Evolutionary conservation across 495 filamentous ascomycete genomes (phyloP).

Genomic region (Talaromyces liani): DNA sequence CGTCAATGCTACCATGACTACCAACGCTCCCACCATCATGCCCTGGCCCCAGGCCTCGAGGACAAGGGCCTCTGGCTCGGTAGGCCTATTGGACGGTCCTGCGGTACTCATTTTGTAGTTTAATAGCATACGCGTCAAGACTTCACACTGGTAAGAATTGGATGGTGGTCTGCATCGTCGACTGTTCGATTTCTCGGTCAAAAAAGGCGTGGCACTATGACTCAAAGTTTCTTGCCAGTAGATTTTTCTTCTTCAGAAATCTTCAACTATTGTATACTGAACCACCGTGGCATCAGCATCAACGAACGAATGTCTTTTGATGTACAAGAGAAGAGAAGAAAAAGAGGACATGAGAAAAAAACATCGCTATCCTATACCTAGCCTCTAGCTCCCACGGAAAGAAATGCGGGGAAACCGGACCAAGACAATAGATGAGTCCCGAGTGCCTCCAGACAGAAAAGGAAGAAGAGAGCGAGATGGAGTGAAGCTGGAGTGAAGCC

Average conservation of each 20-base stretch:
- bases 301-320: background rate
- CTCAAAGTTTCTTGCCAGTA: background rate
- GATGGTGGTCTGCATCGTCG: background rate
- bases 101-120: background rate
- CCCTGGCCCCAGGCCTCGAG: constrained; percentile 44
- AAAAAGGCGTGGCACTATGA: background rate
- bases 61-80: constrained; percentile 27
- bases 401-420: background rate
- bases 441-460: background rate
- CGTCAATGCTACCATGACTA: constrained; percentile 38
- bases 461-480: background rate
- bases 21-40: constrained; percentile 35
- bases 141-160: background rate
- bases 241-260: background rate
- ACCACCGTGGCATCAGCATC: background rate
- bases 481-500: no score
- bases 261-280: background rate
- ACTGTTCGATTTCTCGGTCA: background rate
- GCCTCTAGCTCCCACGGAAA: background rate
- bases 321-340: background rate
- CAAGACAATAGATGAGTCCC: no score
- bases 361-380: background rate
- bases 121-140: background rate
- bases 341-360: background rate
- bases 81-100: constrained; percentile 15